Evolutionary conservation across 306 rosid species (phyloP), one percentile per base, ranked within the genome.

Genomic region (Cicer cuneatum): DNA sequence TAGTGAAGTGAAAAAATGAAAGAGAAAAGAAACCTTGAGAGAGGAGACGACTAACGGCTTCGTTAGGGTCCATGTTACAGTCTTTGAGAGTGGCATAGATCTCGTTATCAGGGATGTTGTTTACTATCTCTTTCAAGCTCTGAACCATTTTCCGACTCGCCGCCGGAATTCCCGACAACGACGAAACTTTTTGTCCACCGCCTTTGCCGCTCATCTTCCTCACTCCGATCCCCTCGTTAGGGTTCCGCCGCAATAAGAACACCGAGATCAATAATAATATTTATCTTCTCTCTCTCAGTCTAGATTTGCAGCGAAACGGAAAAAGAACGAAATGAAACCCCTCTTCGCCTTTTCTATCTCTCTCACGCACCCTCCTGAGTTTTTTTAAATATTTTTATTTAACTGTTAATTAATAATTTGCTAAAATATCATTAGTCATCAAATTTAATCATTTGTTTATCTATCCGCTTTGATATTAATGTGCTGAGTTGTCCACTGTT

Each of bases 31-130:
- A 29, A 94, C 98, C 99, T 92, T 95, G 99, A 0, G 97, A 79
- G n/a, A 95, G 96, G 68, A 95, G 98, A 69, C 98, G 99, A 87
- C 89, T 90, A 76, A 95, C 96, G 48, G 99, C 92, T 88, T 95
- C 99, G 75, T 95, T 86, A 53, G 98, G 99, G 97, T 95, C 99
- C 99, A 95, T 95, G 87, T 95, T 92, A 83, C 98, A 95, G 59
- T 95, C 99, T 75, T 86, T 90, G 80, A 95, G 98, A 56, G 84
- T 81, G 52, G 91, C 90, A 59, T 95, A 95, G 98, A 95, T 95
- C 99, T 95, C 99, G 79, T 77, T 84, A 39, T 95, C 99, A 8
- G 96, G 90, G 62, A 89, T 85, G 88, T 92, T 92, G 65, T 72
- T 62, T 1, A 95, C 96, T 81, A 95, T 89, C 88, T 95, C 99